phyloP scores from a whole-genome alignment of 108 stramenopile genomes.

The Nitzschia sp. region DNA sequence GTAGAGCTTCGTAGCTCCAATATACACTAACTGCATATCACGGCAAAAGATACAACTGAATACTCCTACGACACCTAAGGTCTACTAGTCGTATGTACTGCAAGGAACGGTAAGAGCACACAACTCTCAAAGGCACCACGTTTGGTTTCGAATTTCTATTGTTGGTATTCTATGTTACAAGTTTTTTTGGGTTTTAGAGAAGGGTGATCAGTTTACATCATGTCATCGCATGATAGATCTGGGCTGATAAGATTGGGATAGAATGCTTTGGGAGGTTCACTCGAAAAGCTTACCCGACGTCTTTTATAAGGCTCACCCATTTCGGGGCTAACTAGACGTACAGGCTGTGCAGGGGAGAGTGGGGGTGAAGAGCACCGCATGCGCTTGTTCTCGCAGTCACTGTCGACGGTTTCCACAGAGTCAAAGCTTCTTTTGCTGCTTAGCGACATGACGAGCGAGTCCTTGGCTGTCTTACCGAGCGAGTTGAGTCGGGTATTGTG shows the following conservation, averaged over 20 bases:
- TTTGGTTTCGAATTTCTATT: too few relatives aligned
- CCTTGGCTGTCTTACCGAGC: slow-evolving; percentile 32
- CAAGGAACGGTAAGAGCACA: too few relatives aligned
- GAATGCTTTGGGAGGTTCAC: slow-evolving; percentile 31
- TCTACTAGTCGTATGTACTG: too few relatives aligned
- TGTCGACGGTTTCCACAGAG: slow-evolving; percentile 29
- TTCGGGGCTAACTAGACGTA: slow-evolving; percentile 55
- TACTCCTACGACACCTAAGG: too few relatives aligned
- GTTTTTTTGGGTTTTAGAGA: slow-evolving; percentile 18
- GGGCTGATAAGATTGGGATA: slow-evolving; percentile 51
- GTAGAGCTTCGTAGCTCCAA: too few relatives aligned
- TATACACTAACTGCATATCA: too few relatives aligned
- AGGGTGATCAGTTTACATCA: slow-evolving; percentile 8
- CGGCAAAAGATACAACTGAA: too few relatives aligned
- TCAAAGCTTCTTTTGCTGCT: slow-evolving; percentile 49
- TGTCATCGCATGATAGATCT: slow-evolving; percentile 39
- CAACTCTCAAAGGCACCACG: too few relatives aligned
- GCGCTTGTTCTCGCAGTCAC: slow-evolving; percentile 15
- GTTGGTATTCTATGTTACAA: neutral
- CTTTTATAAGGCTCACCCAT: slow-evolving; percentile 14
- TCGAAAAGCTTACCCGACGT: slow-evolving; percentile 45
- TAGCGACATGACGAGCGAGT: slow-evolving; percentile 24
- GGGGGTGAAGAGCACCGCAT: slow-evolving; percentile 43
- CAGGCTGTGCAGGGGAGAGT: slow-evolving; percentile 21
- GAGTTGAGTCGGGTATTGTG: slow-evolving; percentile 50